Evolutionary conservation across 225 moss, liverwort and hornwort genomes (phyloP).

Genomic region (Pseudisothecium myosuroides): DNA sequence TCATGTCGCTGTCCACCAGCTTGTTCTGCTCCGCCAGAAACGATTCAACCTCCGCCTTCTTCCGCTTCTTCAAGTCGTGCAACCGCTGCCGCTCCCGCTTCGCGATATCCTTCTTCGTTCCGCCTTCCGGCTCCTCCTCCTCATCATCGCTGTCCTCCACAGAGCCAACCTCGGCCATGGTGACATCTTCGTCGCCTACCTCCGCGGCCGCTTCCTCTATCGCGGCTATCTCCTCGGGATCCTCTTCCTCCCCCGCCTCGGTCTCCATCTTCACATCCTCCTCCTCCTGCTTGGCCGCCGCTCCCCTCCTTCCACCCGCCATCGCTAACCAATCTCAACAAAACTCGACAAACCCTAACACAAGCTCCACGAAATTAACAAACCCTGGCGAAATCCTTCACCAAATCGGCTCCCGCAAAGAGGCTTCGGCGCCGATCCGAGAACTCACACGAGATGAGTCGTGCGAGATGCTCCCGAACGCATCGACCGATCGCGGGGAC

Average conservation of each 20-base stretch:
- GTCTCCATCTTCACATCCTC: conserved; percentile 63
- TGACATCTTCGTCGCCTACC: conserved; percentile 41
- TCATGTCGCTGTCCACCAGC: conserved; percentile 96
- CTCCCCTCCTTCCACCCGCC: conserved; percentile 46
- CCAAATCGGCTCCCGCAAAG: neutral
- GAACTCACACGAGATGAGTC: neutral
- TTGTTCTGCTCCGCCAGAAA: conserved; percentile 91
- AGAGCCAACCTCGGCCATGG: conserved; percentile 38
- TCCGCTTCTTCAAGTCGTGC: conserved; percentile 91
- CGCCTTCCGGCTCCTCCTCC: conserved; percentile 23
- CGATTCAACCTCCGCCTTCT: conserved; percentile 81
- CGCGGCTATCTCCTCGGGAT: conserved; percentile 64
- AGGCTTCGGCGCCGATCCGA: neutral
- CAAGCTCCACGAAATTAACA: neutral
- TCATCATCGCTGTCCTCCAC: conserved; percentile 54
- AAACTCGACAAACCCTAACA: neutral
- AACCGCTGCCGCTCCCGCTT: conserved; percentile 82
- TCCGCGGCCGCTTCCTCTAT: conserved; percentile 66
- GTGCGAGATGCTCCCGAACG: conserved; percentile 3
- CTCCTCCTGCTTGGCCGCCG: conserved; percentile 50
- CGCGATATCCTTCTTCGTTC: conserved; percentile 73
- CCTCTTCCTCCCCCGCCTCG: conserved; percentile 66
- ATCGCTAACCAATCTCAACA: neutral
- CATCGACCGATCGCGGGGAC: conserved; percentile 3
- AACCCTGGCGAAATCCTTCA: neutral